Evolutionary conservation across 2,329 filamentous ascomycete genomes (phyloP).

Genomic region (Bipolaris cookei): DNA sequence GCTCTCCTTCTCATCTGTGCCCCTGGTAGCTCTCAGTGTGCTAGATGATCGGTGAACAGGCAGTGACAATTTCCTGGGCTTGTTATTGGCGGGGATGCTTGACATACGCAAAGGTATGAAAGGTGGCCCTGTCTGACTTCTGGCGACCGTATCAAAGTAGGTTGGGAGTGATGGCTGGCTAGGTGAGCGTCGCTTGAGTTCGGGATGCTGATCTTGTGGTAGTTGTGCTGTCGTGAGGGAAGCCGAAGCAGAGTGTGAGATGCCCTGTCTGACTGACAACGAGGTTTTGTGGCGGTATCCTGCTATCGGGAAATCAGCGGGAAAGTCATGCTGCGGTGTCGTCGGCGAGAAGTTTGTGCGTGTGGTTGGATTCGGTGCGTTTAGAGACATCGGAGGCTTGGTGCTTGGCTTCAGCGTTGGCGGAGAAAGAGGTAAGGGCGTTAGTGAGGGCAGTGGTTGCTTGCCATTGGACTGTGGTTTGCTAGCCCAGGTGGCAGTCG

Average conservation of each 20-base stretch:
- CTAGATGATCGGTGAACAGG: slow-evolving; percentile 27
- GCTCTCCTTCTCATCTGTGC: slow-evolving; percentile 27
- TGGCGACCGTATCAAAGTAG: slow-evolving; percentile 20
- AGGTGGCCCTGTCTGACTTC: slow-evolving; percentile 25
- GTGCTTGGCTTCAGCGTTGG: slow-evolving; percentile 44
- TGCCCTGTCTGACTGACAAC: neutral
- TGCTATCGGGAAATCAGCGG: slow-evolving; percentile 19
- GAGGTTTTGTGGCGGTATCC: slow-evolving; percentile 19
- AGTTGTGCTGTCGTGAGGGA: slow-evolving; percentile 19
- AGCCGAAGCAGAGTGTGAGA: slow-evolving; percentile 33
- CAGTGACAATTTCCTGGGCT: slow-evolving; percentile 44
- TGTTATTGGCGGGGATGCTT: slow-evolving; percentile 41
- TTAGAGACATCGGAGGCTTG: slow-evolving; percentile 39
- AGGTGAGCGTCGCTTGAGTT: slow-evolving; percentile 27
- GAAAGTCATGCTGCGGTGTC: slow-evolving; percentile 21
- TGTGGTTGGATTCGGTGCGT: slow-evolving; percentile 42
- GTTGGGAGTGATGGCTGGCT: slow-evolving; percentile 30
- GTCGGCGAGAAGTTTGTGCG: slow-evolving; percentile 40
- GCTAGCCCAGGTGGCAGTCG: slow-evolving; percentile 26
- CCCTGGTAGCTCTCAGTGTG: slow-evolving; percentile 13
- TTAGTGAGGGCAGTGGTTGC: slow-evolving; percentile 31
- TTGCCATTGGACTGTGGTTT: slow-evolving; percentile 21
- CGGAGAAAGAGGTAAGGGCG: slow-evolving; percentile 44
- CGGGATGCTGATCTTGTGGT: slow-evolving; percentile 3
- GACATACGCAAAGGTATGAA: slow-evolving; percentile 45